phyloP scores from a whole-genome alignment of 1,139 yeast species.

The Wickerhamiella infanticola region DNA sequence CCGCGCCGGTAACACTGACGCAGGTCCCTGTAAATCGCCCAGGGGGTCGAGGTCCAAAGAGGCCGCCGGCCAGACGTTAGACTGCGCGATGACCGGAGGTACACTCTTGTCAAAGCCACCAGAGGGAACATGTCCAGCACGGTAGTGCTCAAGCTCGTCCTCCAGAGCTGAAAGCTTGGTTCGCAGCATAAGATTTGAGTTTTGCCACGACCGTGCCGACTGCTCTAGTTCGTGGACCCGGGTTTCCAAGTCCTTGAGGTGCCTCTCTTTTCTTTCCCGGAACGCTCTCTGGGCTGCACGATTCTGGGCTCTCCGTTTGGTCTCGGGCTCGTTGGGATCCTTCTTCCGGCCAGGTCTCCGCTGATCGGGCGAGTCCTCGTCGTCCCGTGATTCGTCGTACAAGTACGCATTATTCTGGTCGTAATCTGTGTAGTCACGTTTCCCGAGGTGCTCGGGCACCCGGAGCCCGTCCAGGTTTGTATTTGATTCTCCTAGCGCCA shows the following conservation, averaged over 20 bases:
- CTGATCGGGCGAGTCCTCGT: neutral
- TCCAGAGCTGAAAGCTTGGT: constrained; percentile 65
- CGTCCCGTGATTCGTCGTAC: neutral
- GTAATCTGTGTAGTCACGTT: neutral
- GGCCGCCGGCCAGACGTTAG: neutral
- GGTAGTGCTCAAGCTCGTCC: constrained; percentile 50
- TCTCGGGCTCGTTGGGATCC: constrained; percentile 60
- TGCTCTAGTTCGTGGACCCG: constrained; percentile 58
- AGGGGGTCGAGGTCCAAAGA: neutral
- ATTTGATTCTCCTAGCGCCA: neutral
- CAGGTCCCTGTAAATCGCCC: neutral
- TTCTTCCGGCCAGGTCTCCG: constrained; percentile 46
- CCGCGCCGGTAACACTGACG: neutral
- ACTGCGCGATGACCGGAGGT: neutral
- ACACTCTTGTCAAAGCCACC: neutral
- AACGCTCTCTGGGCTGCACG: constrained; percentile 96
- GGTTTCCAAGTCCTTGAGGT: constrained; percentile 72
- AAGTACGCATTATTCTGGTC: neutral
- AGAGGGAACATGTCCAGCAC: constrained; percentile 16
- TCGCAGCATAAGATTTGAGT: constrained; percentile 60
- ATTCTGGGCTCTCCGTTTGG: constrained; percentile 89
- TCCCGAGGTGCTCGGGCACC: neutral
- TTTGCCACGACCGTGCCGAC: constrained; percentile 43
- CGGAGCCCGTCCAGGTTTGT: neutral
- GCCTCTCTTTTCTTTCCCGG: constrained; percentile 81